Base-by-base conservation (phyloP, 148 eudicot species). In the Gaultheria prostrata region DNA sequence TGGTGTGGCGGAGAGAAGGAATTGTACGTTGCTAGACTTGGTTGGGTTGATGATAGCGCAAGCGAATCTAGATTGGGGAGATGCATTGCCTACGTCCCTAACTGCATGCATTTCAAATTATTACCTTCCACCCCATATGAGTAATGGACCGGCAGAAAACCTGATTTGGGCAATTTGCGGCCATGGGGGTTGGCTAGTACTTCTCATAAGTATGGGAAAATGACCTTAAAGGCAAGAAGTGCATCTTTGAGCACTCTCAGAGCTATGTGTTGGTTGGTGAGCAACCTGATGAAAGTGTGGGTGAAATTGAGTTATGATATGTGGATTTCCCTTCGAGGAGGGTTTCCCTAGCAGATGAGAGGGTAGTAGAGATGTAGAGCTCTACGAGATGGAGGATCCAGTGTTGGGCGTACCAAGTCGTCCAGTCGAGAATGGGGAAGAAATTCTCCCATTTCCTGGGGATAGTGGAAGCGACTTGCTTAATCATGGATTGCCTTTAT, bases 321-420 rank as follows among this genome's bases (percentile, higher is more conserved):
- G 76, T 45, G 39, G 4, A 17, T 43, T 75, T 45, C 2, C 78
- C 39, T 35, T 75, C 2, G 28, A 75, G 28, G 78, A 75, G 7
- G 30, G 45, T 45, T 81, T 45, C 45, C 83, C 49, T 43, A 67
- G 43, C 6, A 81, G 24, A 26, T 61, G 59, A 45, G 76, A 46
- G 3, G 15, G 48, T 1, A 26, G 15, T 9, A 67, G 7, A 49
- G 49, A 26, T 51, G 3, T 8, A 21, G 30, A 75, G 11, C 78
- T 75, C 51, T 75, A 75, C n/a, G 53, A 81, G 14, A 5, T 81
- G 51, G 75, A 81, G 45, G 75, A 81, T 56, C 61, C 43, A 39
- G 4, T 39, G 43, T 39, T 39, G 43, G 43, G 43, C 43, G 3
- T 5, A 5, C 6, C 4, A 6, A 39, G 43, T 39, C 43, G 6